phyloP scores from a whole-genome alignment of 306 rosid species.

The Lagenaria siceraria region DNA sequence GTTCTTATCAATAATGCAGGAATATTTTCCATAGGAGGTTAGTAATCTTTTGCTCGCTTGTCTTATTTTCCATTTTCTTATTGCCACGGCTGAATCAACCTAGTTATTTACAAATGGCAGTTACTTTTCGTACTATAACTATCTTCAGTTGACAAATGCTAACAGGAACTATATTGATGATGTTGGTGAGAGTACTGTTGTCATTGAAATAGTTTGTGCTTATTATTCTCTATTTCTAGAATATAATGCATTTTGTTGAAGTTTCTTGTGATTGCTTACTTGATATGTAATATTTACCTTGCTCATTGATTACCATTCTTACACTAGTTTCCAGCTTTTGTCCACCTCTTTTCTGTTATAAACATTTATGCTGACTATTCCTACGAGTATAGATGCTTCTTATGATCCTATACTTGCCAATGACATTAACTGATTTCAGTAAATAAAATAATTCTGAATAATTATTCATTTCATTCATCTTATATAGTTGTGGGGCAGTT shows the following conservation, averaged over 20 bases:
- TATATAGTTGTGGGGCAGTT: not conserved
- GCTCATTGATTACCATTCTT: not conserved
- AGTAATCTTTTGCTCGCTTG: slow-evolving; percentile 2
- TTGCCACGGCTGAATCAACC: not conserved
- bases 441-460: not conserved
- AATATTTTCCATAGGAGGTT: slow-evolving; percentile 93
- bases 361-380: not conserved
- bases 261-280: not conserved
- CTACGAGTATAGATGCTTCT: not conserved
- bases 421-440: not conserved
- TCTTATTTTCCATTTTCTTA: not conserved
- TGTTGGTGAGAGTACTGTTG: not conserved
- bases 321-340: not conserved
- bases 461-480: not conserved
- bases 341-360: not conserved
- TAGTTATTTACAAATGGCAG: not conserved
- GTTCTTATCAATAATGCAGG: slow-evolving; percentile 97
- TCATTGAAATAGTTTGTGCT: not conserved
- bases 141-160: not conserved
- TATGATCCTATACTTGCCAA: not conserved
- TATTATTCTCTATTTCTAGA: not conserved
- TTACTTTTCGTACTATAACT: not conserved
- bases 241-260: not conserved
- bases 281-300: not conserved
- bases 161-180: not conserved